Percentiles rank a stretch among this genome's conserved stretches.
These are phyloP conservation scores for Petunia hybrid DNA, from an alignment of 305 asterid genomes.

Conservation along the genomic window DNA sequence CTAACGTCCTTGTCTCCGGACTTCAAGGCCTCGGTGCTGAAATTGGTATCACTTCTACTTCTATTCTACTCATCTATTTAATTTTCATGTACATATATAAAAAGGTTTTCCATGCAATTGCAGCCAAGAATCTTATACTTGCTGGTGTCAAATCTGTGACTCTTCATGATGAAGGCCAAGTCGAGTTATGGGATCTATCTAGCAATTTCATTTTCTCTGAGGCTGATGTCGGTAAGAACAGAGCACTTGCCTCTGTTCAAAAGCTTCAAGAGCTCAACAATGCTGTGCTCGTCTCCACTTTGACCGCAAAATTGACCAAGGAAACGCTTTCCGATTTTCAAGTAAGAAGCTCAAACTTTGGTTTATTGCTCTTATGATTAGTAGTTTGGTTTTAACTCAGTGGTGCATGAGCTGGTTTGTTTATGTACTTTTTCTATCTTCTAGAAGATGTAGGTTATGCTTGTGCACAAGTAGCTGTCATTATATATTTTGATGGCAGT, in stretches of 20 bases:
- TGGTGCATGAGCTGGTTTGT: too few species aligned
- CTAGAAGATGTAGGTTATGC: too few species aligned
- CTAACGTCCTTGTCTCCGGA: conserved; percentile 89
- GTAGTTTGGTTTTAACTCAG: background rate
- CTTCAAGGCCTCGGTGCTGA: conserved; percentile 98
- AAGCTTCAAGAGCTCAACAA: conserved; percentile 95
- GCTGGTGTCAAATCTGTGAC: conserved; percentile 99
- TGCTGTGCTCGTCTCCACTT: conserved; percentile 80
- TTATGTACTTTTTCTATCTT: too few species aligned
- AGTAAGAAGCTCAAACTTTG: conserved; percentile 45
- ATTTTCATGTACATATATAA: too few species aligned
- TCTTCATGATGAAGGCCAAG: conserved; percentile 87
- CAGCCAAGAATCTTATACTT: conserved; percentile 96
- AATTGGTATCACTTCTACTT: conserved; percentile 58
- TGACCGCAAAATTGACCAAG: conserved; percentile 75
- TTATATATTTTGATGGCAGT: too few species aligned
- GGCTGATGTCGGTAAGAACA: conserved; percentile 88
- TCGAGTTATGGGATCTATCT: conserved; percentile 94
- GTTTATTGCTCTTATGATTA: background rate
- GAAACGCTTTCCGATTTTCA: conserved; percentile 82
- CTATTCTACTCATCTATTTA: too few species aligned
- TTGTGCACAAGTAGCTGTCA: too few species aligned
- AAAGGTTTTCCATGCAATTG: conserved; percentile 37
- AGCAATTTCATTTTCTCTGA: conserved; percentile 91
- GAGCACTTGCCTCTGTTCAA: conserved; percentile 91